These are phyloP conservation scores for Cyberlindnera nakhonratchasimensis DNA, from an alignment of 805 yeast genomes.

Conservation along the genomic window DNA sequence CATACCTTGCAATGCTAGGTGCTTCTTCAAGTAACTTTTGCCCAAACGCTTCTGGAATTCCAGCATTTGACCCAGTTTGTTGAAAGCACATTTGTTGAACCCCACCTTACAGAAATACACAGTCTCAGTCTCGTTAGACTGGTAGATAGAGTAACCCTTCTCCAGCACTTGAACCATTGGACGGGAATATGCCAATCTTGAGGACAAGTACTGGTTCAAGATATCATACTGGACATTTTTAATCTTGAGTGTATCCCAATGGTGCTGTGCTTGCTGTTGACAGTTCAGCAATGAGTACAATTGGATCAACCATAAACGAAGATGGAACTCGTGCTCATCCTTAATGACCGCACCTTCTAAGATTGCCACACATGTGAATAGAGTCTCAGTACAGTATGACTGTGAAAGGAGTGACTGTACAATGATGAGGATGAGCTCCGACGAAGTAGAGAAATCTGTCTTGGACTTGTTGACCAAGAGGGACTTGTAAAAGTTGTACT, in stretches of 20 bases:
- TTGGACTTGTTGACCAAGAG: slow-evolving; percentile 40
- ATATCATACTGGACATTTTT: slow-evolving; percentile 78
- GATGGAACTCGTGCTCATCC: slow-evolving; percentile 72
- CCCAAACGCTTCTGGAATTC: slow-evolving; percentile 52
- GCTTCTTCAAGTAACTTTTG: slow-evolving; percentile 39
- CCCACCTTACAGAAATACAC: slow-evolving; percentile 47
- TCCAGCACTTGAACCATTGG: slow-evolving; percentile 41
- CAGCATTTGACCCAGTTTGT: slow-evolving; percentile 64
- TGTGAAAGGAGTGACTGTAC: slow-evolving; percentile 35
- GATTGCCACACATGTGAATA: slow-evolving; percentile 44
- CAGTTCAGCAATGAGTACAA: slow-evolving; percentile 60
- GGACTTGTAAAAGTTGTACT: slow-evolving; percentile 38
- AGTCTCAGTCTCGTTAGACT: slow-evolving; percentile 50
- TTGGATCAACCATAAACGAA: slow-evolving; percentile 67
- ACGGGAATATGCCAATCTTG: slow-evolving; percentile 43
- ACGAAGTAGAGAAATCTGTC: slow-evolving; percentile 70
- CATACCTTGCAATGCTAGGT: slow-evolving; percentile 27
- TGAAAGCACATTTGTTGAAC: slow-evolving; percentile 55
- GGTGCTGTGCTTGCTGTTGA: slow-evolving; percentile 43
- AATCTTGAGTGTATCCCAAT: slow-evolving; percentile 55
- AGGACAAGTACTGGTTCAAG: slow-evolving; percentile 48
- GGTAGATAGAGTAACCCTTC: slow-evolving; percentile 47
- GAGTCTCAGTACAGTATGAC: slow-evolving; percentile 24
- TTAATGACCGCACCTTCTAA: slow-evolving; percentile 51
- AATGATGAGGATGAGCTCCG: slow-evolving; percentile 60